A percentile compares a stretch with the other conserved stretches of the same genome.
These are phyloP conservation scores for Solanum hybrid DNA, from an alignment of 305 asterid genomes.

Conservation along the genomic window DNA sequence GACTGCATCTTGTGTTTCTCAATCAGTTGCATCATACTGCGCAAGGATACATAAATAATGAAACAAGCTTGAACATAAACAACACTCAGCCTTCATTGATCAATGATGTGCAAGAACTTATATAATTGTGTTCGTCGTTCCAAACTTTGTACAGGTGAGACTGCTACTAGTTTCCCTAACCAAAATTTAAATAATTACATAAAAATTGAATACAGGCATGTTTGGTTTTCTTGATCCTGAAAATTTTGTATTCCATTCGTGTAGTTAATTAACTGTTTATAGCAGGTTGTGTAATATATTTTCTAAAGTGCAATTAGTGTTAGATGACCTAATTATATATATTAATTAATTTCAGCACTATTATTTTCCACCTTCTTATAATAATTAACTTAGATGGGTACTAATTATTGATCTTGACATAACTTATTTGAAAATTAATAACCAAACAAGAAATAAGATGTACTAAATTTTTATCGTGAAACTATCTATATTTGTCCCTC, in stretches of 20 bases:
- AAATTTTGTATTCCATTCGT: not conserved
- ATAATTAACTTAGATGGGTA: not conserved
- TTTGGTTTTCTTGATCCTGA: not conserved
- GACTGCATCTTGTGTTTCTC: constrained; percentile 37
- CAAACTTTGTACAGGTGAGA: not conserved
- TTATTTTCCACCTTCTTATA: not conserved
- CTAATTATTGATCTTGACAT: not conserved
- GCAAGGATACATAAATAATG: not conserved
- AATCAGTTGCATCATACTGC: constrained; percentile 62
- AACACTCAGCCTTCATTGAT: not conserved
- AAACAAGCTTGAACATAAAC: not conserved
- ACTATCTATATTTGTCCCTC: not conserved
- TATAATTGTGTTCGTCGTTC: not conserved
- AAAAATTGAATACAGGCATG: not conserved
- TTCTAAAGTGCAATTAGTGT: not conserved
- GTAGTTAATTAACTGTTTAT: not conserved
- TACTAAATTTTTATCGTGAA: not conserved
- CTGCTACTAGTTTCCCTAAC: not conserved
- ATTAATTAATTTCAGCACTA: not conserved
- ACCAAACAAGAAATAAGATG: not conserved
- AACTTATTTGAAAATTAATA: not conserved
- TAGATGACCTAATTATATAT: not conserved
- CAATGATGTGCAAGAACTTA: not conserved
- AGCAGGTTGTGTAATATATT: not conserved
- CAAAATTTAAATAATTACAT: not conserved